A percentile compares a stretch with the other conserved stretches of the same genome.
These are phyloP conservation scores for Leccinum fibrillosum DNA, from an alignment of 768 basidiomycete species.

Conservation along the genomic window DNA sequence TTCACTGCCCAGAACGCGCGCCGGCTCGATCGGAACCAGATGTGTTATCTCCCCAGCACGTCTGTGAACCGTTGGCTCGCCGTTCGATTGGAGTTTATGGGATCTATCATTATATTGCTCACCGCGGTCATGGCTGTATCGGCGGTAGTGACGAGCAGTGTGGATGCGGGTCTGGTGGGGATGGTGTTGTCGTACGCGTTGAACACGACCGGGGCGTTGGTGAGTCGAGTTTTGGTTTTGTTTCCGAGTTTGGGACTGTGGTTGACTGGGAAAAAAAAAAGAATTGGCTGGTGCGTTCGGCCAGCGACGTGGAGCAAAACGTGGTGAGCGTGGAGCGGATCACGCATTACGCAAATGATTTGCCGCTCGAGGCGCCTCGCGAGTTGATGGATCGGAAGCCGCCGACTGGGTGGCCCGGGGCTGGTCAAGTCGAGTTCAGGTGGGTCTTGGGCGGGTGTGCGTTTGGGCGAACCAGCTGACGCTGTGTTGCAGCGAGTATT, in stretches of 20 bases:
- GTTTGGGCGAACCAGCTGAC: neutral
- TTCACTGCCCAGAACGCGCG: conserved; percentile 69
- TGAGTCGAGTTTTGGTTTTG: conserved; percentile 30
- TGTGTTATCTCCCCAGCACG: conserved; percentile 70
- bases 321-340: conserved; percentile 89
- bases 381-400: conserved; percentile 63
- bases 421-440: conserved; percentile 74
- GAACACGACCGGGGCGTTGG: conserved; percentile 78
- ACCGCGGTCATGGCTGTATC: conserved; percentile 64
- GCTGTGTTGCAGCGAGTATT: conserved; percentile 50
- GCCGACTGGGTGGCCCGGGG: conserved; percentile 60
- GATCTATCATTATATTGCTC: conserved; percentile 73
- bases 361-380: conserved; percentile 70
- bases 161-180: conserved; percentile 87
- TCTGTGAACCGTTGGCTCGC: conserved; percentile 83
- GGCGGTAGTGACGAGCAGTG: conserved; percentile 69
- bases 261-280: conserved; percentile 21
- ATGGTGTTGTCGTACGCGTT: conserved; percentile 82
- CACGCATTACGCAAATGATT: conserved; percentile 66
- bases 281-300: conserved; percentile 82
- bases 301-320: conserved; percentile 88
- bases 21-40: conserved; percentile 82
- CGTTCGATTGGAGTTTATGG: conserved; percentile 80
- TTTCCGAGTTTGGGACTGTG: neutral
- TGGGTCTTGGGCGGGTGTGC: conserved; percentile 30